A percentile compares a stretch with the other conserved stretches of the same genome.
These are phyloP conservation scores for Jimgerdemannia lactiflua DNA, from an alignment of 192 early-diverging fungal species.

Conservation along the genomic window DNA sequence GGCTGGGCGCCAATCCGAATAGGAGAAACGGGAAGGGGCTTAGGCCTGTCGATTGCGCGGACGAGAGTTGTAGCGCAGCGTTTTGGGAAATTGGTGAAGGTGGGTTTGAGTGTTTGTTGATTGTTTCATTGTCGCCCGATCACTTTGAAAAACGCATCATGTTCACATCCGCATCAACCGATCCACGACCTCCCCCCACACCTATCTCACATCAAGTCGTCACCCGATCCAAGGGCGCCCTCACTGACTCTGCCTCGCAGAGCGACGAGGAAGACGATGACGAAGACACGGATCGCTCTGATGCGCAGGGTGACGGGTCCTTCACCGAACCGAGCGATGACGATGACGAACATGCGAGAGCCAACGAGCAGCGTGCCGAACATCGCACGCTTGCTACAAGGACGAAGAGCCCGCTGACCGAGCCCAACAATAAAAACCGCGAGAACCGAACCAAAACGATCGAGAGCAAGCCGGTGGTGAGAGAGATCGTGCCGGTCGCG, in stretches of 20 bases:
- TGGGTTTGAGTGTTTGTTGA: not conserved
- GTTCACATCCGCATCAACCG: no score
- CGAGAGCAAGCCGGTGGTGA: no score
- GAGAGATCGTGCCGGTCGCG: no score
- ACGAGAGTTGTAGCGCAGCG: not conserved
- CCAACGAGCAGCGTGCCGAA: not conserved
- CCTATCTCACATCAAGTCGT: not conserved
- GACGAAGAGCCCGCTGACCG: no score
- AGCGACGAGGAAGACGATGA: not conserved
- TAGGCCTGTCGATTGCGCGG: slow-evolving; percentile 2
- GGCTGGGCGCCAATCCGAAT: not conserved
- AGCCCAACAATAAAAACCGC: no score
- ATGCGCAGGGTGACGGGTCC: not conserved
- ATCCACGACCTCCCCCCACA: not conserved
- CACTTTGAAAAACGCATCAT: no score
- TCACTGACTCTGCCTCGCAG: not conserved
- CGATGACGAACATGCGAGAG: not conserved
- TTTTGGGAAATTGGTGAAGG: not conserved
- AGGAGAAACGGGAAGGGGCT: not conserved
- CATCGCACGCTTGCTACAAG: not conserved
- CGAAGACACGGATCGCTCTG: not conserved
- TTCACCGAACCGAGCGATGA: not conserved
- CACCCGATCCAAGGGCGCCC: not conserved
- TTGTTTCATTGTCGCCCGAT: no score
- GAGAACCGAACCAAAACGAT: no score